Evolutionary conservation across 495 filamentous ascomycete genomes (phyloP).

Genomic region (Neurospora intermedia): DNA sequence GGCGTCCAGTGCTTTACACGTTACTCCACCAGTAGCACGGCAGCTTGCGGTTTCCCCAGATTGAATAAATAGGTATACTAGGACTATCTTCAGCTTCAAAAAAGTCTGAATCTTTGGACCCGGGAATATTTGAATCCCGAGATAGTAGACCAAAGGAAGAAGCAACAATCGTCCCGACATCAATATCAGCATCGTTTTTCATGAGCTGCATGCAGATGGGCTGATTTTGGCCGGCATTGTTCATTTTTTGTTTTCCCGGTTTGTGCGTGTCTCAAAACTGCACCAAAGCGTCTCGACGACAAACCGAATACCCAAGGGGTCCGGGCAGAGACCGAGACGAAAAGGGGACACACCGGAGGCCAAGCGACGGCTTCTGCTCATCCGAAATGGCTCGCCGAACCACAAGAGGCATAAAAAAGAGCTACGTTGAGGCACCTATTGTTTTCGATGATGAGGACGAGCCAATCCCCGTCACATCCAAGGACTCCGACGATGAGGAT

Average conservation of each 20-base stretch:
- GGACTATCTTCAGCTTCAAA: neutral
- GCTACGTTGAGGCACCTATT: constrained; percentile 15
- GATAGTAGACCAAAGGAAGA: neutral
- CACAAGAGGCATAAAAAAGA: constrained; percentile 15
- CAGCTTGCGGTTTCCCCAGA: neutral
- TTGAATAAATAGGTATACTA: neutral
- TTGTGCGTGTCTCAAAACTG: neutral
- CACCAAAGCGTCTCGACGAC: neutral
- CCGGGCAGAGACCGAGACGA: neutral
- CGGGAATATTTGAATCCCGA: neutral
- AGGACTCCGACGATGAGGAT: constrained; percentile 13
- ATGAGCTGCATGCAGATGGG: neutral
- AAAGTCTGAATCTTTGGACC: neutral
- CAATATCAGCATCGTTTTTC: neutral
- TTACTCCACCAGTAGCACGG: neutral
- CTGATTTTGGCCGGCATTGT: neutral
- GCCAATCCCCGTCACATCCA: constrained; percentile 4
- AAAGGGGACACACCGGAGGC: neutral
- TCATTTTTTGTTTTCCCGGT: neutral
- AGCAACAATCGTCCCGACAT: neutral
- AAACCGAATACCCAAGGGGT: neutral
- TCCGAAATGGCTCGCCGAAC: constrained; percentile 9
- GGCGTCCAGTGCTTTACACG: neutral
- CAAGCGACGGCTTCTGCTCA: neutral
- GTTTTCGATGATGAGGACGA: constrained; percentile 17